Evolutionary conservation across 164 flowering plant species (phyloP).

Genomic region (Echeveria elegans): DNA sequence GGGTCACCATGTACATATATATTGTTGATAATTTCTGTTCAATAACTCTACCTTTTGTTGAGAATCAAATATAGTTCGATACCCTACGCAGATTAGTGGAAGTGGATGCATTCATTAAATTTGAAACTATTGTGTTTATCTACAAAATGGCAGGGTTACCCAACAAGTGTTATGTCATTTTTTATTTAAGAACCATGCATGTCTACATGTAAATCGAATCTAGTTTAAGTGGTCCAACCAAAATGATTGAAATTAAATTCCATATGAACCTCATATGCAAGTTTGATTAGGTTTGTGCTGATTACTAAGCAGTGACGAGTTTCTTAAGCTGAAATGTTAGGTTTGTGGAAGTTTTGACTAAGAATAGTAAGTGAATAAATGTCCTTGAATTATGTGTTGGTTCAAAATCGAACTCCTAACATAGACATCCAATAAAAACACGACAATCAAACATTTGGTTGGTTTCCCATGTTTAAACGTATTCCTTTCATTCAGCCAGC

Average conservation of each 20-base stretch:
- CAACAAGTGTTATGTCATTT: neutral
- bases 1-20: neutral
- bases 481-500: neutral
- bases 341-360: neutral
- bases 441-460: slow-evolving; percentile 1
- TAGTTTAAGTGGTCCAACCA: neutral
- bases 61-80: neutral
- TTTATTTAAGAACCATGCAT: neutral
- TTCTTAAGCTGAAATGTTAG: neutral
- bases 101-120: too few species aligned
- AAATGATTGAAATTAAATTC: neutral
- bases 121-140: too few species aligned
- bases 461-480: neutral
- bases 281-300: neutral
- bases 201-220: neutral
- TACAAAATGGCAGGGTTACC: neutral
- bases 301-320: neutral
- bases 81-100: neutral
- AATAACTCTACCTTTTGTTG: neutral
- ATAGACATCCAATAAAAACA: neutral
- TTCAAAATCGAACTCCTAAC: neutral
- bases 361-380: neutral
- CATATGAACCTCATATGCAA: neutral
- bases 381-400: neutral
- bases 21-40: neutral